phyloP scores from a whole-genome alignment of 805 yeast species.

The Yarrowia sp. region DNA sequence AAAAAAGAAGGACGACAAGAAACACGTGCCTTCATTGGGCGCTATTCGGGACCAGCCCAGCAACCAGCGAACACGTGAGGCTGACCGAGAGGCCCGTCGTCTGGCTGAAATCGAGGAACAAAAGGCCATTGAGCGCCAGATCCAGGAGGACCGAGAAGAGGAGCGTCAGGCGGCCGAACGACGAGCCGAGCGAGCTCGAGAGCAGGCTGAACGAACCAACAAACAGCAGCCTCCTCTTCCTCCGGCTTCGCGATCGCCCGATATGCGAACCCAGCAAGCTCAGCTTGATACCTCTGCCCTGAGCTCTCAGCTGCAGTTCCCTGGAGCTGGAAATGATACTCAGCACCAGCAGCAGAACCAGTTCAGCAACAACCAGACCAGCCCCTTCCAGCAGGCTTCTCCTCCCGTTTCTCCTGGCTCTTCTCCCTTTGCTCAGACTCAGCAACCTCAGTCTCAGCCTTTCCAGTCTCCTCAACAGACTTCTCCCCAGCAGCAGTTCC shows the following conservation, averaged over 20 bases:
- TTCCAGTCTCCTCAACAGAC: background rate
- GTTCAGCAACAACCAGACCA: background rate
- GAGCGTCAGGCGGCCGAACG: constrained; percentile 8
- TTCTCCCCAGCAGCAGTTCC: constrained; percentile 6
- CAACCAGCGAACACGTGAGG: constrained; percentile 13
- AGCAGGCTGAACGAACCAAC: constrained; percentile 11
- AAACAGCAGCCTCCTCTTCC: constrained; percentile 23
- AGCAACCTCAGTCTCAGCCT: background rate
- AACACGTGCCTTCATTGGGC: background rate
- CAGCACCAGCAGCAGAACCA: constrained; percentile 8
- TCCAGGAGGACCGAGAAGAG: constrained; percentile 23
- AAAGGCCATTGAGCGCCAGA: constrained; percentile 26
- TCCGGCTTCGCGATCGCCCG: constrained; percentile 17
- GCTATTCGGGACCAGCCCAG: constrained; percentile 9
- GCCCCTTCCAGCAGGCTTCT: background rate
- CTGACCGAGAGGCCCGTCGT: constrained; percentile 19
- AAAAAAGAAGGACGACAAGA: constrained; percentile 32
- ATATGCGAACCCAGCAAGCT: constrained; percentile 10
- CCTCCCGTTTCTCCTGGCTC: too few relatives aligned
- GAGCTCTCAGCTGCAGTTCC: constrained; percentile 18
- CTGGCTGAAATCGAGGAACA: constrained; percentile 21
- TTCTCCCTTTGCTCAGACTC: background rate
- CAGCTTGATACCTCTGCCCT: constrained; percentile 7
- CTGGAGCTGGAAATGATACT: background rate
- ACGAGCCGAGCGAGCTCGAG: constrained; percentile 13